Conservation (phyloP, 441 rosid genomes). For the Rhodomyrtus psidioides region DNA sequence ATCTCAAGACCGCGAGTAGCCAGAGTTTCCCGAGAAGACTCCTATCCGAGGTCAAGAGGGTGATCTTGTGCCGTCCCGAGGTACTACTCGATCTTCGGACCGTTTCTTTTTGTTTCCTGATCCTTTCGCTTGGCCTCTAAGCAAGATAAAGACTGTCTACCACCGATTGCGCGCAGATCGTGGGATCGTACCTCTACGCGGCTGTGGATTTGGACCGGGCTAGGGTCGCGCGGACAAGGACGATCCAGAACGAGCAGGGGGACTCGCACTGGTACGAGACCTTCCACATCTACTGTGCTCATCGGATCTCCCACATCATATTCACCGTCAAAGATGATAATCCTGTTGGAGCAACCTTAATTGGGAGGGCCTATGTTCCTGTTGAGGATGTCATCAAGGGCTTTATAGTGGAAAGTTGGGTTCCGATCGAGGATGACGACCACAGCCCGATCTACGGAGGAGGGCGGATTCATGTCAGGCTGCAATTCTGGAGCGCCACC, state of each 20-base stretch:
- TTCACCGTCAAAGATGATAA: conserved; percentile 38
- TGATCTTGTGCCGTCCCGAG: conserved; percentile 22
- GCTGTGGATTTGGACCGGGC: conserved; percentile 49
- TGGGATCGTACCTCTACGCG: conserved; percentile 38
- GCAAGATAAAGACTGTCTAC: background rate
- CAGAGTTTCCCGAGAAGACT: conserved; percentile 19
- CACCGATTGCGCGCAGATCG: conserved; percentile 4
- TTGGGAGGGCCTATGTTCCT: conserved; percentile 51
- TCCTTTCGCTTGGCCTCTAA: background rate
- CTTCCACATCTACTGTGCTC: conserved; percentile 44
- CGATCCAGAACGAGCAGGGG: conserved; percentile 6
- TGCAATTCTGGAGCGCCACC: conserved; percentile 20
- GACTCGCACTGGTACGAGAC: conserved; percentile 27
- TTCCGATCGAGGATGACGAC: conserved; percentile 22
- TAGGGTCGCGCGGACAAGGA: conserved; percentile 43
- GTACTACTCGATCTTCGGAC: background rate
- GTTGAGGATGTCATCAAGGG: conserved; percentile 25
- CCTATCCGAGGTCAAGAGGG: conserved; percentile 33
- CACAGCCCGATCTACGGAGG: conserved; percentile 23
- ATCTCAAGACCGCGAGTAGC: conserved; percentile 13
- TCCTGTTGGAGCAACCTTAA: conserved; percentile 33
- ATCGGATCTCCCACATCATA: conserved; percentile 24
- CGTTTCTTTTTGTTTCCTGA: background rate
- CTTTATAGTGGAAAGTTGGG: conserved; percentile 19
- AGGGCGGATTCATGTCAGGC: conserved; percentile 24